Evolutionary conservation across 305 asterid genomes (phyloP).

Genomic region (Fraxinus paxiana): DNA sequence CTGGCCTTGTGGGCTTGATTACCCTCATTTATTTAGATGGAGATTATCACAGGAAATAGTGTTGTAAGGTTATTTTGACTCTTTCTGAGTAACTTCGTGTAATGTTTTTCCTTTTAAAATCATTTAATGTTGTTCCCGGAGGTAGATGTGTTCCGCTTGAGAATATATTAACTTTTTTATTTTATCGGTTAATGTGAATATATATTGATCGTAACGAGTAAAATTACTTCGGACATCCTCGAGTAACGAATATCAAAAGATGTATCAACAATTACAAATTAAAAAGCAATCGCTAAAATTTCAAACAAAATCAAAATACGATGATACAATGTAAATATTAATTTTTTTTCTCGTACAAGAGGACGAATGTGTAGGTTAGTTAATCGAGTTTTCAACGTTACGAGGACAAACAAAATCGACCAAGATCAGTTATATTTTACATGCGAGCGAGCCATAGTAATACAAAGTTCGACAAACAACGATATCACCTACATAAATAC

Average conservation of each 20-base stretch:
- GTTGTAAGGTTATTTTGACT: background rate
- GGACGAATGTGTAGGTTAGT: background rate
- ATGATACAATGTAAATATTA: too few relatives aligned
- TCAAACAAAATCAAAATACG: too few relatives aligned
- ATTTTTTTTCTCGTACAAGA: background rate
- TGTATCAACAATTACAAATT: too few relatives aligned
- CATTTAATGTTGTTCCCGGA: background rate
- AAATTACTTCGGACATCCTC: too few relatives aligned
- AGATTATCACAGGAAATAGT: background rate
- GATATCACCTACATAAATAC: background rate
- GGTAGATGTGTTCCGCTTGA: background rate
- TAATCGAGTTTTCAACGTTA: background rate
- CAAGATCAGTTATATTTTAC: background rate
- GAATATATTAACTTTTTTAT: too few relatives aligned
- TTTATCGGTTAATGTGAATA: too few relatives aligned
- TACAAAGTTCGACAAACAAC: background rate
- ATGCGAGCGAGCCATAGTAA: too few relatives aligned
- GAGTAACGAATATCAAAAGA: too few relatives aligned
- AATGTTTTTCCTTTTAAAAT: background rate
- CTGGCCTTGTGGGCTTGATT: slow-evolving; percentile 76
- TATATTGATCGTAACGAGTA: too few relatives aligned
- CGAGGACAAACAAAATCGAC: background rate
- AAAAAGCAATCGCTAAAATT: too few relatives aligned
- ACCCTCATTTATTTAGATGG: background rate
- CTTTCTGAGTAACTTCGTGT: background rate